Evolutionary conservation across 2,329 filamentous ascomycete species (phyloP).

Genomic region (Stenocarpella maydis): DNA sequence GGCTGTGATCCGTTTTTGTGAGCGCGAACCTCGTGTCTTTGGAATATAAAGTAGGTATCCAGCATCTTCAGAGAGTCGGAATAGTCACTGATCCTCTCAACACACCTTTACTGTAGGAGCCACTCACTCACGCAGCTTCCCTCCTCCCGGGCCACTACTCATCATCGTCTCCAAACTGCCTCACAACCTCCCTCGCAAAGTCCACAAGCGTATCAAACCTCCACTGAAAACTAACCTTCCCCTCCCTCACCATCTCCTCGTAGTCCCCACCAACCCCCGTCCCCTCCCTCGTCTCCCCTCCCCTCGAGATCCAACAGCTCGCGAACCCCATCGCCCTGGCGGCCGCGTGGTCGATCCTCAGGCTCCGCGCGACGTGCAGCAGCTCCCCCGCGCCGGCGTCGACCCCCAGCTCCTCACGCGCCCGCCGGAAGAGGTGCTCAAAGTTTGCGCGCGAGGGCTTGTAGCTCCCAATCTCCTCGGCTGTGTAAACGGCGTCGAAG

Average conservation of each 20-base stretch:
- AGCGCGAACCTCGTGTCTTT: no score
- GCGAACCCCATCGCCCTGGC: constrained; percentile 66
- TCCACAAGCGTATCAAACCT: constrained; percentile 49
- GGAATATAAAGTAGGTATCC: no score
- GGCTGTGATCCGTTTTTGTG: no score
- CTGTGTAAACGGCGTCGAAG: constrained; percentile 73
- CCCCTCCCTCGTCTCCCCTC: constrained; percentile 46
- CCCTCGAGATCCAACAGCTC: constrained; percentile 71
- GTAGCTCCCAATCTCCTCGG: constrained; percentile 75
- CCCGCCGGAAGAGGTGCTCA: constrained; percentile 65
- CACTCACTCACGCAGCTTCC: neutral
- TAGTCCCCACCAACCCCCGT: constrained; percentile 37
- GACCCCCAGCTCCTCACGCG: constrained; percentile 62
- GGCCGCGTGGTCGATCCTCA: constrained; percentile 73
- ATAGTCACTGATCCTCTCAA: no score
- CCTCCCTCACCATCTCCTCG: constrained; percentile 38
- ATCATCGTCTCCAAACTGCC: constrained; percentile 47
- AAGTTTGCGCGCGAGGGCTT: constrained; percentile 75
- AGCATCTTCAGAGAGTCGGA: no score
- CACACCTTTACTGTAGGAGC: neutral
- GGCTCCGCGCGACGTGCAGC: constrained; percentile 73
- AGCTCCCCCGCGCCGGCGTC: constrained; percentile 58
- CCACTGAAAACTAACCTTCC: constrained; percentile 47
- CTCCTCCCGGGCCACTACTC: neutral
- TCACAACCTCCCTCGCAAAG: constrained; percentile 51